Conservation (phyloP, 176 grass and related monocot genomes). For the Pontederia paniculata region DNA sequence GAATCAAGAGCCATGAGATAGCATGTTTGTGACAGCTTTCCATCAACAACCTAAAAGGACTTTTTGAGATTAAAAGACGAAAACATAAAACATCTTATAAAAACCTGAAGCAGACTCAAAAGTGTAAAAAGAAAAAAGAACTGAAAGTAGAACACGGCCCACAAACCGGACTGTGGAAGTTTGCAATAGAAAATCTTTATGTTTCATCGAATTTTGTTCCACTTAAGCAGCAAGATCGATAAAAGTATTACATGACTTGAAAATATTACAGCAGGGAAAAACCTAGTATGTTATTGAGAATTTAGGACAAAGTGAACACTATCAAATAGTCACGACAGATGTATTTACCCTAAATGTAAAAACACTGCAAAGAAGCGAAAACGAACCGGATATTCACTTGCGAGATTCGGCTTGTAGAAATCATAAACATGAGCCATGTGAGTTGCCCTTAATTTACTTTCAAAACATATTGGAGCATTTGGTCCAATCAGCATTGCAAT, state of each 20-base stretch:
- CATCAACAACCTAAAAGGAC: constrained; percentile 77
- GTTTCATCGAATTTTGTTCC: no score
- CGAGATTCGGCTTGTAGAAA: constrained; percentile 96
- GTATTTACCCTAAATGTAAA: background rate
- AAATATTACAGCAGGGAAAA: no score
- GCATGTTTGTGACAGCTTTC: constrained; percentile 94
- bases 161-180: no score
- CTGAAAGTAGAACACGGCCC: no score
- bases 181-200: no score
- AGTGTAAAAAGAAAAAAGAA: background rate
- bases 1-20: constrained; percentile 84
- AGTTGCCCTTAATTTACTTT: constrained; percentile 85
- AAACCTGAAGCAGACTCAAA: background rate
- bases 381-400: constrained; percentile 94
- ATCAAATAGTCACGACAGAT: background rate
- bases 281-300: no score
- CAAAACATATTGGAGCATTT: constrained; percentile 86
- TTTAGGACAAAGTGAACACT: no score
- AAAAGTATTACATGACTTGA: no score
- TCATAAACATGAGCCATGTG: constrained; percentile 95
- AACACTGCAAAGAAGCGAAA: constrained; percentile 5
- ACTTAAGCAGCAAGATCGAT: no score
- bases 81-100: background rate
- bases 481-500: constrained; percentile 96
- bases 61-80: background rate